Evolutionary conservation across 2,329 filamentous ascomycete genomes (phyloP).

Genomic region (Phoma herbarum): DNA sequence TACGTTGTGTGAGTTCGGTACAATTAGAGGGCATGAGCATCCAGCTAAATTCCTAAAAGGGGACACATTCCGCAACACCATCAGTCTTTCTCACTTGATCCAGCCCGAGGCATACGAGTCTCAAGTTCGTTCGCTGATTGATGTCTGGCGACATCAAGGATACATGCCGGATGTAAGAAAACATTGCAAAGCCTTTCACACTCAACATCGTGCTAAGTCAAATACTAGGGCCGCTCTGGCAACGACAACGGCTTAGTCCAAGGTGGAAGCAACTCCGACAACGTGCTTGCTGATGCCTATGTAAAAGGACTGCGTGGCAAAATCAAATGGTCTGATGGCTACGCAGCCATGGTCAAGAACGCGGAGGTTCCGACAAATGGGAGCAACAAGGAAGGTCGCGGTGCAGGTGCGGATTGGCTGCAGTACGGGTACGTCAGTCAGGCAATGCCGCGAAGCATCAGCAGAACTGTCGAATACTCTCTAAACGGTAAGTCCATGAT

Average conservation of each 20-base stretch:
- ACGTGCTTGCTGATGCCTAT: slow-evolving; percentile 75
- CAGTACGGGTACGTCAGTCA: slow-evolving; percentile 65
- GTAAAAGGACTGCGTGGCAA: slow-evolving; percentile 69
- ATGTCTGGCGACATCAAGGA: slow-evolving; percentile 71
- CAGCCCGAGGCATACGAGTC: slow-evolving; percentile 70
- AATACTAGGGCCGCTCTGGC: slow-evolving; percentile 60
- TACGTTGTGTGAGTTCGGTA: slow-evolving; percentile 62
- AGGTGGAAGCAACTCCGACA: slow-evolving; percentile 74
- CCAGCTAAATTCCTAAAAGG: slow-evolving; percentile 61
- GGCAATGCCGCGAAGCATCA: slow-evolving; percentile 43
- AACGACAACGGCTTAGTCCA: slow-evolving; percentile 74
- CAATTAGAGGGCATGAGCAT: slow-evolving; percentile 55
- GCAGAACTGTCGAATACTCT: slow-evolving; percentile 51
- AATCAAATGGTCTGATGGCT: slow-evolving; percentile 73
- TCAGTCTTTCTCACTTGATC: slow-evolving; percentile 67
- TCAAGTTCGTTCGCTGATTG: slow-evolving; percentile 71
- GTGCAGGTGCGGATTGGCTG: slow-evolving; percentile 74
- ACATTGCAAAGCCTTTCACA: background rate
- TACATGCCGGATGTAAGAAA: slow-evolving; percentile 67
- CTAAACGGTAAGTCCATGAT: slow-evolving; percentile 36
- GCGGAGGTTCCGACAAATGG: slow-evolving; percentile 67
- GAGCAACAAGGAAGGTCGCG: slow-evolving; percentile 72
- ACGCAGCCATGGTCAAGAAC: slow-evolving; percentile 74
- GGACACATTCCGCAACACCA: slow-evolving; percentile 71
- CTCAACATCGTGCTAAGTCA: background rate